Evolutionary conservation across 2,329 filamentous ascomycete genomes (phyloP), one percentile per base, ranked within the genome.

Genomic region (Alternaria sp.): DNA sequence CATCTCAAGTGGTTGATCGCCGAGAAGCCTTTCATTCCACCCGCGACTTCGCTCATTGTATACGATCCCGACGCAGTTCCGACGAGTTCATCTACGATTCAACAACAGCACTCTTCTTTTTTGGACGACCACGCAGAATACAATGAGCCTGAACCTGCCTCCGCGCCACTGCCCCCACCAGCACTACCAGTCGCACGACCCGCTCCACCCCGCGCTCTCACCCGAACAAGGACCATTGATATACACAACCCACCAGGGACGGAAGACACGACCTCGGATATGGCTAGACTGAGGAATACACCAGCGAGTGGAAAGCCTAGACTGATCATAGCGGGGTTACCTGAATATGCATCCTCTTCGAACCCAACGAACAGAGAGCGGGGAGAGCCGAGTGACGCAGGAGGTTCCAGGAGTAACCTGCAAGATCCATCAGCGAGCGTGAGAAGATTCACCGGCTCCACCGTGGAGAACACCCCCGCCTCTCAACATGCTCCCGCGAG

Each of bases 1-100:
- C 81, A 84, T 65, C 73, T 84, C 61, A 74, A 74, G 61, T 84
- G 82, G 82, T 74, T 84, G 71, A 69, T 82, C 55, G 70, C 68
- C 62, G 74, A 75, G 60, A 81, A 79, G 68, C 80, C 81, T 40
- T 80, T 80, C 63, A 60, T 82, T 46, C 80, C 81, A n/a, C 66
- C 72, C 41, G 66, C 70, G 40, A 53, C 60, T 50, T 66, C 73
- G 29, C 59, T 71, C 53, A 62, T 73, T 62, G 57, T 62, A 50
- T 77, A 73, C 62, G 67, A 70, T 44, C 65, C 71, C n/a, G 55
- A 71, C 33, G 67, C 64, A 40, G 41, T 54, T 24, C 65, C 60
- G 13, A 51, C 62, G 28, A 70, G 66, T 55, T 72, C 70, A n/a
- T 59, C 62, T 24, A 66, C 66, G 17, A 28, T 54, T 31, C 65